A percentile compares a stretch with the other conserved stretches of the same genome.
Conservation (phyloP, 163 green algal genomes). For the Smithsoniella earleae region DNA sequence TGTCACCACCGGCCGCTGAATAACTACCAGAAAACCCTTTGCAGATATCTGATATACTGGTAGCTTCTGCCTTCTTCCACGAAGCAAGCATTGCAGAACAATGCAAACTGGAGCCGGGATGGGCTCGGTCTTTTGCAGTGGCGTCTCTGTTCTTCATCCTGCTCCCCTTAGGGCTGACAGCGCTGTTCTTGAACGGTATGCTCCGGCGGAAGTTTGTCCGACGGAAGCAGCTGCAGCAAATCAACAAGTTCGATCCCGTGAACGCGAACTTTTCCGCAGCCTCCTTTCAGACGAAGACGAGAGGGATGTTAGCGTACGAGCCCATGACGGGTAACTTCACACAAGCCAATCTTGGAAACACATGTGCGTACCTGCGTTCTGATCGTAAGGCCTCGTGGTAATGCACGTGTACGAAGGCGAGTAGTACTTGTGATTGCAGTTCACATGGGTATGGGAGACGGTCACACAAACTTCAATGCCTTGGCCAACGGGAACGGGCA, state of each 20-base stretch:
- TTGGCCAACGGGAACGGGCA: too few species aligned
- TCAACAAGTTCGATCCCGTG: not conserved
- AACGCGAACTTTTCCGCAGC: not conserved
- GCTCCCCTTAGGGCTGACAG: slow-evolving; percentile 2
- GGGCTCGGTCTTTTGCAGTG: slow-evolving; percentile 9
- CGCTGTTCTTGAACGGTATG: slow-evolving; percentile 16
- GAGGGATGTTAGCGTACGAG: not conserved
- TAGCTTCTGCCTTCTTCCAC: slow-evolving; percentile 2
- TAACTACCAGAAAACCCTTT: not conserved
- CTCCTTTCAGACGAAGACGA: not conserved
- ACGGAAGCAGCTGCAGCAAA: slow-evolving; percentile 27
- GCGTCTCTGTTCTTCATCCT: slow-evolving; percentile 25
- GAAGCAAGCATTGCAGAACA: not conserved
- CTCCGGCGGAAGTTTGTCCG: not conserved
- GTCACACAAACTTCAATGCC: too few species aligned
- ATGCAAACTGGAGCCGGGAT: not conserved
- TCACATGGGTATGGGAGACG: too few species aligned
- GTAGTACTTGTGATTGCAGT: not conserved
- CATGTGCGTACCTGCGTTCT: not conserved
- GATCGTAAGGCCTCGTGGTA: too few species aligned
- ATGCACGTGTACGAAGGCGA: too few species aligned
- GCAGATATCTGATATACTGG: slow-evolving; percentile 27
- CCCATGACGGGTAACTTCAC: not conserved
- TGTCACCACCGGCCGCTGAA: not conserved
- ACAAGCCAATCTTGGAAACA: not conserved